Conservation (phyloP, 2,329 filamentous ascomycete species). For the Penicillium crustosum region DNA sequence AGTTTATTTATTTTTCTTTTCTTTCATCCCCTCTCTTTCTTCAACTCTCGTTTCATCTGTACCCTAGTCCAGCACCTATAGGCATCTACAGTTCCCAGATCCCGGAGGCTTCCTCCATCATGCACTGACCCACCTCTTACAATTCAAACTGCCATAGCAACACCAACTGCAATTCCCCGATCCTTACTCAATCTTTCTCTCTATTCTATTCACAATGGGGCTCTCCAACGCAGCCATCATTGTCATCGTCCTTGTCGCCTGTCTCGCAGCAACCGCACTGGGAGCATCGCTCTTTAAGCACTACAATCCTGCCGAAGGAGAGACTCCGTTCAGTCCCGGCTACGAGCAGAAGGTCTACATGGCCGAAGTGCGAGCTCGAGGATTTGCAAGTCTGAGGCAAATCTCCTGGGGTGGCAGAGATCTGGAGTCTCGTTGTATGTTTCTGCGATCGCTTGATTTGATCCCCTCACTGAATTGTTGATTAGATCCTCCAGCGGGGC, state of each 20-base stretch:
- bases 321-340: constrained; percentile 20
- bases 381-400: constrained; percentile 23
- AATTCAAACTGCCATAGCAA: background rate
- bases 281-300: constrained; percentile 33
- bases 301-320: constrained; percentile 25
- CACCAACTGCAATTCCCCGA: background rate
- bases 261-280: constrained; percentile 30
- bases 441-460: background rate
- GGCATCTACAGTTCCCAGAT: background rate
- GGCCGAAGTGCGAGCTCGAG: constrained; percentile 32
- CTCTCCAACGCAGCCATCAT: constrained; percentile 29
- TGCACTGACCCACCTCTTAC: constrained; percentile 5
- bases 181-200: background rate
- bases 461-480: constrained; percentile 6
- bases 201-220: constrained; percentile 16
- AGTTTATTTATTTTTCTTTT: background rate
- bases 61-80: background rate
- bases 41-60: background rate
- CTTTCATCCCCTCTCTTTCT: background rate
- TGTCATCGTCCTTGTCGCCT: constrained; percentile 36
- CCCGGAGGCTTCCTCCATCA: background rate
- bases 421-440: constrained; percentile 28
- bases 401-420: constrained; percentile 24
- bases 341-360: constrained; percentile 35
- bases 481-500: constrained; percentile 15